Evolutionary conservation across 768 basidiomycete genomes (phyloP).

Genomic region (Xerocomus potaroensis): DNA sequence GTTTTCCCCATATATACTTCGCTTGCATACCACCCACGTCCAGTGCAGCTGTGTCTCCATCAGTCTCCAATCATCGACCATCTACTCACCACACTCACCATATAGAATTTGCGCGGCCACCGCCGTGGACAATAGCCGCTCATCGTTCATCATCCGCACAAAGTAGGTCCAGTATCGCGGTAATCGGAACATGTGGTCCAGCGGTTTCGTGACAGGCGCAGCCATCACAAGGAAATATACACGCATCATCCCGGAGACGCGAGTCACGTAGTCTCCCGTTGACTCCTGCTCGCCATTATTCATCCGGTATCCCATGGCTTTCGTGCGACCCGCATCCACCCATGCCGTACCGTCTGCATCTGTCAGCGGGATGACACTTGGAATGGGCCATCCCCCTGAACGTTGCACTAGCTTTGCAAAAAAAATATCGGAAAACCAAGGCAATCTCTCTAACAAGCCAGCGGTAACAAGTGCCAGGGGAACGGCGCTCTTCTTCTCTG

Average conservation of each 20-base stretch:
- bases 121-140: constrained; percentile 47
- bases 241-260: constrained; percentile 77
- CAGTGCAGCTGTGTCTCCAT: constrained; percentile 49
- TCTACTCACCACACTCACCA: constrained; percentile 36
- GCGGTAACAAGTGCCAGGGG: constrained; percentile 75
- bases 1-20: constrained; percentile 63
- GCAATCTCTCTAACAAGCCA: constrained; percentile 57
- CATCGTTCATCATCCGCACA: constrained; percentile 53
- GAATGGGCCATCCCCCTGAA: constrained; percentile 85
- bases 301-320: constrained; percentile 55
- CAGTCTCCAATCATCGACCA: neutral
- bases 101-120: constrained; percentile 67
- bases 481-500: constrained; percentile 77
- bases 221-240: constrained; percentile 77
- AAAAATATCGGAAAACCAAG: constrained; percentile 67
- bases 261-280: constrained; percentile 54
- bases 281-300: constrained; percentile 48
- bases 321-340: constrained; percentile 38
- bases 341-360: constrained; percentile 50
- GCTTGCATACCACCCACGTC: constrained; percentile 67
- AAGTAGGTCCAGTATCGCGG: constrained; percentile 73
- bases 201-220: constrained; percentile 38
- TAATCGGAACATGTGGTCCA: constrained; percentile 47
- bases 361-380: constrained; percentile 49
- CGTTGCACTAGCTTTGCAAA: constrained; percentile 84